Evolutionary conservation across 2,329 filamentous ascomycete genomes (phyloP), one percentile per base, ranked within the genome.

Genomic region (Neonectria sp.): DNA sequence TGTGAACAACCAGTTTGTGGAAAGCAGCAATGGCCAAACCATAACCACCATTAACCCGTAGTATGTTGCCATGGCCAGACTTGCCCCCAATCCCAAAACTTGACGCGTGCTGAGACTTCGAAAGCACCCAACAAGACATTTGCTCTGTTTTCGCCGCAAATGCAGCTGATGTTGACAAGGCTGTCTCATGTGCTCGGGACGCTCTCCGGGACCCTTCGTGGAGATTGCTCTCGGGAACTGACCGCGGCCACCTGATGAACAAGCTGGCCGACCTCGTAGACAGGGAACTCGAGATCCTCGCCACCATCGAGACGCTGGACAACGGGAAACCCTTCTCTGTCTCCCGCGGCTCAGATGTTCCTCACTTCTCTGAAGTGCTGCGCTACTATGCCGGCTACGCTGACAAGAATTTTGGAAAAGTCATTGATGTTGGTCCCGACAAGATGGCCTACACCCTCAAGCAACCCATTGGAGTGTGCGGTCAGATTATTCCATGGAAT

Each of bases 321-420:
- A 95, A 94, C 75, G 66, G 92, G 78, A 95, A 95, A 79, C 91
- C 92, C 4, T 93, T 93, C 79, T 81, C 84, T 3, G 88, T 90
- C 17, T 87, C 92, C 1, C 81, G 91, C n/a, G 85, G 83, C 48
- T 90, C 90, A 59, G 92, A 94, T 78, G 80, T 95, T 9, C 75
- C 79, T 25, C 82, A 86, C 63, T 78, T 83, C 31, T 72, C 80
- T 33, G 78, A 80, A 29, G 80, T 91, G 13, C 82, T 91, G 60
- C 90, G 90, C 73, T 95, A 95, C 81, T 95, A 95, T 75, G 93
- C 90, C 49, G 93, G 93, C 63, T 95, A 88, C 79, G 91, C 92
- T 52, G 93, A 95, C 82, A 95, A 95, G 84, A 90, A 93, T 68
- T 90, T 91, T 68, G 93, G 93, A 35, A 89, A 93, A 77, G 91